Percentiles rank a stretch among this genome's conserved stretches.
Conservation (phyloP, 805 yeast genomes). For the Metschnikowia picachoensis region DNA sequence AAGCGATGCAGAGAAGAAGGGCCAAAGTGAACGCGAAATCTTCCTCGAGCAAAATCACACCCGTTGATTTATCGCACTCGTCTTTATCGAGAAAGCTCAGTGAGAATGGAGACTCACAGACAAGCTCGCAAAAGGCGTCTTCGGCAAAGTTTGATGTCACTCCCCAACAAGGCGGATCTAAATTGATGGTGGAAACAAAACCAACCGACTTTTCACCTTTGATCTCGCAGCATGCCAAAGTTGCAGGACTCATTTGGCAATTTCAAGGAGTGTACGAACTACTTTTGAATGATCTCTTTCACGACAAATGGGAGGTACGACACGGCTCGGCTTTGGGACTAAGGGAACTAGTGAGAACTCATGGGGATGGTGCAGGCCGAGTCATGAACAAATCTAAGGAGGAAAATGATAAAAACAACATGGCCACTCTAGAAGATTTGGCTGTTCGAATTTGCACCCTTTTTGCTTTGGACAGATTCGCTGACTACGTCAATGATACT, state of each 20-base stretch:
- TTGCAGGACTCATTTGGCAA: constrained; percentile 82
- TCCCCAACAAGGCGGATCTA: constrained; percentile 73
- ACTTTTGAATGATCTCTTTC: constrained; percentile 71
- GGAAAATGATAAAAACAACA: constrained; percentile 66
- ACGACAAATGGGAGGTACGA: constrained; percentile 88
- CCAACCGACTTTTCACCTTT: constrained; percentile 62
- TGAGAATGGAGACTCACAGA: constrained; percentile 33
- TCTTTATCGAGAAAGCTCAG: constrained; percentile 57
- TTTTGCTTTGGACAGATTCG: constrained; percentile 91
- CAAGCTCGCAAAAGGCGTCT: constrained; percentile 9
- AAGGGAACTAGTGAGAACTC: constrained; percentile 77
- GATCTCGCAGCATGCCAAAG: constrained; percentile 65
- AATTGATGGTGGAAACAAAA: constrained; percentile 79
- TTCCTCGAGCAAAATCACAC: constrained; percentile 39
- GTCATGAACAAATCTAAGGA: constrained; percentile 54
- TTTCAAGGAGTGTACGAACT: constrained; percentile 90
- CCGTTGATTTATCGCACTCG: constrained; percentile 69
- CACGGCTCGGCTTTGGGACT: constrained; percentile 95
- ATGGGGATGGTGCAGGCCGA: constrained; percentile 84
- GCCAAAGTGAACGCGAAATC: constrained; percentile 69
- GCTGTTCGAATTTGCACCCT: constrained; percentile 80
- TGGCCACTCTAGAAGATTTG: constrained; percentile 76
- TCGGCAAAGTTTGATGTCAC: constrained; percentile 58
- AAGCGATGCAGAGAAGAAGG: constrained; percentile 91
- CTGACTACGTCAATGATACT: constrained; percentile 95